Evolutionary conservation across 2,329 filamentous ascomycete species (phyloP).

Genomic region (Hymenoscyphus linearis): DNA sequence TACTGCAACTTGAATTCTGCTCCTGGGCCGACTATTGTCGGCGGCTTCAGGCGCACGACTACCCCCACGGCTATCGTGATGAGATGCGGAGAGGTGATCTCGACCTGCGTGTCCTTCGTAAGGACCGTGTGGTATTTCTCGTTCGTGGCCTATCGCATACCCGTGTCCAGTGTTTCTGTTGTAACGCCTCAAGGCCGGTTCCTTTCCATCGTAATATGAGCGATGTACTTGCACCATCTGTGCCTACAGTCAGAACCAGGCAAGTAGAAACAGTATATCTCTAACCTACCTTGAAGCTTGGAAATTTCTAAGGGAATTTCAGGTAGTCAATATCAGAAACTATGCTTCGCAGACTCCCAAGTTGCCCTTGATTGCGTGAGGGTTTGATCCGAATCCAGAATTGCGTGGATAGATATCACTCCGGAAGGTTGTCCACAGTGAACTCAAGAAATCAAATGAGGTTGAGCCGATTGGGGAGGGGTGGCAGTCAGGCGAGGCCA

Average conservation of each 20-base stretch:
- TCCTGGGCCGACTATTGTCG: slow-evolving; percentile 25
- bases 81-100: slow-evolving; percentile 12
- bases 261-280: background rate
- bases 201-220: slow-evolving; percentile 24
- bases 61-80: slow-evolving; percentile 19
- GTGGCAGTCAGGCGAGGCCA: slow-evolving; percentile 1
- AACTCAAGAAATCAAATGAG: background rate
- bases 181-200: slow-evolving; percentile 22
- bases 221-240: slow-evolving; percentile 1
- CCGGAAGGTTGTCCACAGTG: background rate
- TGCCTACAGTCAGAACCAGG: background rate
- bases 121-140: slow-evolving; percentile 19
- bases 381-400: background rate
- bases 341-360: background rate
- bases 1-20: slow-evolving; percentile 50
- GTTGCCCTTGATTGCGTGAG: background rate
- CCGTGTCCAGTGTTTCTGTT: slow-evolving; percentile 19
- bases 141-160: slow-evolving; percentile 27
- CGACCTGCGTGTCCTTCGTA: slow-evolving; percentile 15
- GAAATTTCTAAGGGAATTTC: background rate
- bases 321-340: background rate
- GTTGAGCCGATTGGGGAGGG: slow-evolving; percentile 11
- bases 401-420: background rate
- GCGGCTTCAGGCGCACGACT: slow-evolving; percentile 22
- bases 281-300: background rate